phyloP scores from a whole-genome alignment of 352 stramenopile genomes.

The Pythium sukuiense region DNA sequence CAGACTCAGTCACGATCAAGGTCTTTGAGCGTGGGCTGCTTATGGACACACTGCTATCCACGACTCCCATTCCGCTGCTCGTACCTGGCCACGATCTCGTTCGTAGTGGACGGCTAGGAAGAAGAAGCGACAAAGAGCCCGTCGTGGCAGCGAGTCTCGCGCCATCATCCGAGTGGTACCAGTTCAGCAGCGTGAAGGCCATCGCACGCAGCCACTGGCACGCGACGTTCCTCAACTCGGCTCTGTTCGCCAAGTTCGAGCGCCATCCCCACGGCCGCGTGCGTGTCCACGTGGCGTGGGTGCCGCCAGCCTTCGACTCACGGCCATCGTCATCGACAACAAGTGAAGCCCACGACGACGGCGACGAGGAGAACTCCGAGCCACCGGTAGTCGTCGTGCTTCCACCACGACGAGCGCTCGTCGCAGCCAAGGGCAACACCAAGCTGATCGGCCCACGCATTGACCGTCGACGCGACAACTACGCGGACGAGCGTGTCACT shows the following conservation, averaged over 20 bases:
- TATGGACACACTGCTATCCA: slow-evolving; percentile 45
- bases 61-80: slow-evolving; percentile 46
- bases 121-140: not conserved
- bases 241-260: slow-evolving; percentile 38
- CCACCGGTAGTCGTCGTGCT: slow-evolving; percentile 10
- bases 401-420: slow-evolving; percentile 9
- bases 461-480: slow-evolving; percentile 11
- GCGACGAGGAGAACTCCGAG: not conserved
- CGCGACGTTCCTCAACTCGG: slow-evolving; percentile 55
- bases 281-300: slow-evolving; percentile 44
- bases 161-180: slow-evolving; percentile 66
- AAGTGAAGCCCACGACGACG: slow-evolving; percentile 7
- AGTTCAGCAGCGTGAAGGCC: slow-evolving; percentile 53
- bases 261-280: slow-evolving; percentile 52
- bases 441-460: slow-evolving; percentile 29
- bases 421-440: slow-evolving; percentile 12
- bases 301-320: slow-evolving; percentile 17
- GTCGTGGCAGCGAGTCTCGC: slow-evolving; percentile 48
- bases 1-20: slow-evolving; percentile 41
- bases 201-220: slow-evolving; percentile 56
- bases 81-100: slow-evolving; percentile 42
- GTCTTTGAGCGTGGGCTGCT: slow-evolving; percentile 49
- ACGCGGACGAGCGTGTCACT: not conserved
- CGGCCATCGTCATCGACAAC: not conserved
- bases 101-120: not conserved